Evolutionary conservation across 1,139 yeast genomes (phyloP).

Genomic region (Hansenula lynferdii): DNA sequence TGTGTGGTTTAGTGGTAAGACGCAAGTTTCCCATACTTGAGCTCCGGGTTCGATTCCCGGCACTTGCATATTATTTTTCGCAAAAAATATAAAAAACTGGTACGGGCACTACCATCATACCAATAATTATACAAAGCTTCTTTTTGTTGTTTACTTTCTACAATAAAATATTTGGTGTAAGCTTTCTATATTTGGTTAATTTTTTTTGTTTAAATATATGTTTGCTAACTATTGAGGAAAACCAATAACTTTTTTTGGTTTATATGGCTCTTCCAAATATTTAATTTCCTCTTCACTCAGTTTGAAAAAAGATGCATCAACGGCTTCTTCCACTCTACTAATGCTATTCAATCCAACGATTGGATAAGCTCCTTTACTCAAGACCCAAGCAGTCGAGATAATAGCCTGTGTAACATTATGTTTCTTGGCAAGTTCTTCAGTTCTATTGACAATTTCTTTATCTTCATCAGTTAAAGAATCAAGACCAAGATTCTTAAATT

Average conservation of each 20-base stretch:
- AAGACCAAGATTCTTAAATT: slow-evolving; percentile 10
- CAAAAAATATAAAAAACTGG: no score
- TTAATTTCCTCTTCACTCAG: slow-evolving; percentile 36
- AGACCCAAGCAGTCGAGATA: slow-evolving; percentile 50
- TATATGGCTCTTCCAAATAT: slow-evolving; percentile 45
- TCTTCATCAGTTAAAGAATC: slow-evolving; percentile 21
- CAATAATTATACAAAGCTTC: no score
- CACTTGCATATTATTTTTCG: no score
- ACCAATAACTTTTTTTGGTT: slow-evolving; percentile 22
- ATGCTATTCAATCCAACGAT: slow-evolving; percentile 44
- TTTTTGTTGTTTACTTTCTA: no score
- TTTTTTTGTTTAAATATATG: no score
- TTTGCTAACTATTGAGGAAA: slow-evolving; percentile 7
- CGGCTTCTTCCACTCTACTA: slow-evolving; percentile 41
- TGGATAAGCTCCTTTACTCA: slow-evolving; percentile 43
- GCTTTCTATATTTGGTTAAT: no score
- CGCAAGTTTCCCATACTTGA: slow-evolving; percentile 43
- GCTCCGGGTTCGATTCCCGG: slow-evolving; percentile 48
- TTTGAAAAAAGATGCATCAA: slow-evolving; percentile 34
- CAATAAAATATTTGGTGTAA: no score
- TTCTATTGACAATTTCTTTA: slow-evolving; percentile 39
- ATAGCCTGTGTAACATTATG: slow-evolving; percentile 44
- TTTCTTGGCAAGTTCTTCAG: slow-evolving; percentile 46
- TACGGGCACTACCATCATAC: no score
- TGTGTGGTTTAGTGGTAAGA: slow-evolving; percentile 38